A percentile compares a stretch with the other conserved stretches of the same genome.
Conservation (phyloP, 495 filamentous ascomycete species). For the Aspergillus ellipticus region DNA sequence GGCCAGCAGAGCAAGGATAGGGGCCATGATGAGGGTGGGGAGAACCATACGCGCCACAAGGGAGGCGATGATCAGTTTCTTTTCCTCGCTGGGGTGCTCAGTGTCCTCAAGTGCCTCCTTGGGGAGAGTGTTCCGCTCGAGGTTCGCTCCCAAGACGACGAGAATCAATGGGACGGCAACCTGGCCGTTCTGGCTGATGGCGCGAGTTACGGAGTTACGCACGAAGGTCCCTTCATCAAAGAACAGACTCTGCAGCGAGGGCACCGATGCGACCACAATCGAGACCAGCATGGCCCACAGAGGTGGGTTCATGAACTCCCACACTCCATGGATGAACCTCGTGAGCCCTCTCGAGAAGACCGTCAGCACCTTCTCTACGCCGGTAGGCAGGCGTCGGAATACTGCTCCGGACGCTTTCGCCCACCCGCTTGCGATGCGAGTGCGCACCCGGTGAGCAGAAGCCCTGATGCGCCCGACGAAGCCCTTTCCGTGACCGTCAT, state of each 20-base stretch:
- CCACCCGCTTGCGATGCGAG: conserved; percentile 19
- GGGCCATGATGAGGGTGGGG: conserved; percentile 88
- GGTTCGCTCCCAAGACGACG: conserved; percentile 92
- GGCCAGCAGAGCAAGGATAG: conserved; percentile 82
- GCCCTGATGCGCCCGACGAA: conserved; percentile 23
- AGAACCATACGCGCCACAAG: conserved; percentile 88
- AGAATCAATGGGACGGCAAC: conserved; percentile 94
- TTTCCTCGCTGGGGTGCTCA: conserved; percentile 64
- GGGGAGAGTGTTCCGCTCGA: conserved; percentile 71
- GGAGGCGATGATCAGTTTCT: conserved; percentile 77
- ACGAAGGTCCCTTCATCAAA: conserved; percentile 88
- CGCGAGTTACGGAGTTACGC: conserved; percentile 86
- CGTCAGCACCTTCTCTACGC: conserved; percentile 53
- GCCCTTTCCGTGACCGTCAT: conserved; percentile 18
- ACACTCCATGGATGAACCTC: conserved; percentile 62
- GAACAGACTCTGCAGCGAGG: conserved; percentile 75
- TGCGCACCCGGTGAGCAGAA: conserved; percentile 17
- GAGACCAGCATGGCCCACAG: conserved; percentile 94
- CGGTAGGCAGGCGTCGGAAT: conserved; percentile 52
- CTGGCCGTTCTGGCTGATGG: conserved; percentile 76
- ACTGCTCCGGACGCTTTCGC: conserved; percentile 21
- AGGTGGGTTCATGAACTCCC: conserved; percentile 97
- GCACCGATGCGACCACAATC: conserved; percentile 87
- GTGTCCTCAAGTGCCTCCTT: conserved; percentile 50
- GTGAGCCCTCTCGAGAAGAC: conserved; percentile 33